Conservation (phyloP, 2,329 filamentous ascomycete genomes). For the Fusarium nematophilum region DNA sequence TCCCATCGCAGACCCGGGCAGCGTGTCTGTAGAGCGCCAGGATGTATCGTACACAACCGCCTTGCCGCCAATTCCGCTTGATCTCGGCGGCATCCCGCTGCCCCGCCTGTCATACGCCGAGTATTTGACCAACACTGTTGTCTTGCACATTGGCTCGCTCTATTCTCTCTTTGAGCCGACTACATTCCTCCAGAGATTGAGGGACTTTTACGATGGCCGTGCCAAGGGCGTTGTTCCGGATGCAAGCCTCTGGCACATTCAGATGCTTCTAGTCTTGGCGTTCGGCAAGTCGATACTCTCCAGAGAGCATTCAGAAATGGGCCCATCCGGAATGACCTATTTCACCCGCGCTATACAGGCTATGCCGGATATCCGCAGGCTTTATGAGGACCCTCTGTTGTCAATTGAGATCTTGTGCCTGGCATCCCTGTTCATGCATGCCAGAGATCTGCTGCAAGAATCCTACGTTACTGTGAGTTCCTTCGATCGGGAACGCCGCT, state of each 20-base stretch:
- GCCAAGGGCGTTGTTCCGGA: neutral
- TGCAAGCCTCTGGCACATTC: slow-evolving; percentile 31
- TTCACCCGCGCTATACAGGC: slow-evolving; percentile 32
- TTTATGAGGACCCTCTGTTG: slow-evolving; percentile 30
- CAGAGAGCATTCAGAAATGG: slow-evolving; percentile 33
- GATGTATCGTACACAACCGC: slow-evolving; percentile 29
- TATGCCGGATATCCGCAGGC: slow-evolving; percentile 30
- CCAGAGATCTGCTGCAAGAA: slow-evolving; percentile 33
- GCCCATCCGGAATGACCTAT: slow-evolving; percentile 33
- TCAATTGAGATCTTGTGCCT: slow-evolving; percentile 36
- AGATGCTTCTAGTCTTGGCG: slow-evolving; percentile 32
- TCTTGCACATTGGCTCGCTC: slow-evolving; percentile 31
- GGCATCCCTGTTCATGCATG: slow-evolving; percentile 35
- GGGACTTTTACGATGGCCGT: slow-evolving; percentile 24
- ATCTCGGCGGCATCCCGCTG: slow-evolving; percentile 20
- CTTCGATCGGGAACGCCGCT: no score
- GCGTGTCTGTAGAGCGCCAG: slow-evolving; percentile 26
- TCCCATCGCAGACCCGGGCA: slow-evolving; percentile 19
- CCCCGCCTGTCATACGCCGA: slow-evolving; percentile 32
- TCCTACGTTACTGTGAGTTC: slow-evolving; percentile 31
- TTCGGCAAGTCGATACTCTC: slow-evolving; percentile 35
- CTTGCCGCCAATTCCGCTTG: slow-evolving; percentile 24
- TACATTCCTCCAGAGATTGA: slow-evolving; percentile 14
- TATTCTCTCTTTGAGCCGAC: slow-evolving; percentile 28
- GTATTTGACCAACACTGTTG: slow-evolving; percentile 30